Evolutionary conservation across 2,329 filamentous ascomycete genomes (phyloP).

Genomic region (Monilinia polystroma): DNA sequence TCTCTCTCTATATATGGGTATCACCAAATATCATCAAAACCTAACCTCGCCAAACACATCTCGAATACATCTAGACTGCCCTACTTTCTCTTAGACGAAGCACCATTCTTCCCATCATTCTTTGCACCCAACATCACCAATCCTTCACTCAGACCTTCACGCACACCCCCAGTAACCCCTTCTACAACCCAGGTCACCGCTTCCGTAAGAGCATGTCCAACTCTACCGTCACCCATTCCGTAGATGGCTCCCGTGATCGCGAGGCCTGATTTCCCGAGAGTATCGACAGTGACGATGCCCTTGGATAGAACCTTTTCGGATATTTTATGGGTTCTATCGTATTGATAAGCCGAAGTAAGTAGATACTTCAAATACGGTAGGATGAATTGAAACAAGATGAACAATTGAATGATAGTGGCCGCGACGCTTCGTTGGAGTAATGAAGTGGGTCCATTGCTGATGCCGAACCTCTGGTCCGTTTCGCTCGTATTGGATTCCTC

Average conservation of each 20-base stretch:
- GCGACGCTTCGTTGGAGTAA: constrained; percentile 60
- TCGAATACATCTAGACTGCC: constrained; percentile 16
- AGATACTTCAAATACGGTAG: constrained; percentile 60
- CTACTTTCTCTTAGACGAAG: constrained; percentile 12
- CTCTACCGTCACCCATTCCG: constrained; percentile 61
- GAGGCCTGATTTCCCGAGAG: constrained; percentile 52
- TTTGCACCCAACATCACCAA: constrained; percentile 46
- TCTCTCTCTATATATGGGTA: constrained; percentile 13
- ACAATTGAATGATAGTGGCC: constrained; percentile 54
- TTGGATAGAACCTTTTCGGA: constrained; percentile 56
- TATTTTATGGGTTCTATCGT: constrained; percentile 66
- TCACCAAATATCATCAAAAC: constrained; percentile 18
- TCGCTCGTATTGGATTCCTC: constrained; percentile 14
- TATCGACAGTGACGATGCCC: constrained; percentile 53
- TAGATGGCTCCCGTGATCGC: constrained; percentile 55
- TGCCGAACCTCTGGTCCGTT: constrained; percentile 10
- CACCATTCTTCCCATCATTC: constrained; percentile 17
- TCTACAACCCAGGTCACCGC: constrained; percentile 61
- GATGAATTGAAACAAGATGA: constrained; percentile 59
- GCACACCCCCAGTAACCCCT: constrained; percentile 63
- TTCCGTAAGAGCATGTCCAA: constrained; percentile 59
- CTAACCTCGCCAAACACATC: constrained; percentile 2
- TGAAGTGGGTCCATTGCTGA: constrained; percentile 43
- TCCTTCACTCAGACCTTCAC: constrained; percentile 60
- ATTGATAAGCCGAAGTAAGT: constrained; percentile 54